A percentile compares a stretch with the other conserved stretches of the same genome.
These are phyloP conservation scores for Glycine tomentella DNA, from an alignment of 306 rosid genomes.

Conservation along the genomic window DNA sequence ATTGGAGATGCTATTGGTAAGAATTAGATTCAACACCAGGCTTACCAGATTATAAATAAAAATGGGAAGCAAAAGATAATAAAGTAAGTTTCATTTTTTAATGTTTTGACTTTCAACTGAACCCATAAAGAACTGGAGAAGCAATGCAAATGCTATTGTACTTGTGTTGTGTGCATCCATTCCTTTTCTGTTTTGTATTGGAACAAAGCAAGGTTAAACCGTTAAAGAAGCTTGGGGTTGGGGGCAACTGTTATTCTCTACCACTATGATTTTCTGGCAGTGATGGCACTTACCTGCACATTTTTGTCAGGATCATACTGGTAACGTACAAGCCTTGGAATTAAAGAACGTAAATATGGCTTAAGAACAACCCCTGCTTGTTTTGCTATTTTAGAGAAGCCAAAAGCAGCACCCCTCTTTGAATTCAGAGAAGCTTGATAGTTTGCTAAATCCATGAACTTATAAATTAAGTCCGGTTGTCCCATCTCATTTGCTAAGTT, in stretches of 20 bases:
- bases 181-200: background rate
- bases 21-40: slow-evolving; percentile 9
- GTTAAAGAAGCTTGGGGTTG: background rate
- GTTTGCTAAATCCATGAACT: slow-evolving; percentile 99
- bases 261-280: slow-evolving; percentile 26
- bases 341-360: slow-evolving; percentile 76
- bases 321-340: slow-evolving; percentile 97
- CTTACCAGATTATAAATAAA: background rate
- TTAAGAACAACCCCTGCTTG: slow-evolving; percentile 94
- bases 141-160: slow-evolving; percentile 6
- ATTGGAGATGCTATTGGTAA: background rate
- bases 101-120: too few species aligned
- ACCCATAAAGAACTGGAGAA: background rate
- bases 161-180: background rate
- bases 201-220: slow-evolving; percentile 11
- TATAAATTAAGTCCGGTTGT: slow-evolving; percentile 94
- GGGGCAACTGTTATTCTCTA: background rate
- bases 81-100: too few species aligned
- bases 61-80: too few species aligned
- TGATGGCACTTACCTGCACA: slow-evolving; percentile 76
- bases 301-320: slow-evolving; percentile 99
- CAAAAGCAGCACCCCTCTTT: slow-evolving; percentile 98
- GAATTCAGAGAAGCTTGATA: slow-evolving; percentile 88
- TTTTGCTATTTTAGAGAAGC: slow-evolving; percentile 96
- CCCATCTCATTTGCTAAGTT: slow-evolving; percentile 98